A percentile compares a stretch with the other conserved stretches of the same genome.
phyloP scores from a whole-genome alignment of 1,284 basidiomycete species.

The Irpex sp. region DNA sequence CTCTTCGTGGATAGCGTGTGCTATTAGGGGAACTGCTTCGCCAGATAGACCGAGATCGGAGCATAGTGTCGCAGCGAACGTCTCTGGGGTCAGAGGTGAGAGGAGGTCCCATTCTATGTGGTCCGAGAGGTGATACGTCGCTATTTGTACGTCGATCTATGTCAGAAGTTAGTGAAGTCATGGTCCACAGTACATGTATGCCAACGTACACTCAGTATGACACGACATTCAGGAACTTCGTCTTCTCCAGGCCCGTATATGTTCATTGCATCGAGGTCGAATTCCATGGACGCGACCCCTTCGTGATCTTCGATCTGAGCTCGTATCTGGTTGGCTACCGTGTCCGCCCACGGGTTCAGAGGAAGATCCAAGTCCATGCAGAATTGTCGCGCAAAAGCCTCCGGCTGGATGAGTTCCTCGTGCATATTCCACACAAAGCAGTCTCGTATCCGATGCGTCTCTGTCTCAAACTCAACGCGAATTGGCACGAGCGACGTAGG shows the following conservation, averaged over 20 bases:
- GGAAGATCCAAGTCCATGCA: conserved; percentile 86
- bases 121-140: conserved; percentile 85
- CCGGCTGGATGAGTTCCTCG: conserved; percentile 76
- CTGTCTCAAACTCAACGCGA: conserved; percentile 91
- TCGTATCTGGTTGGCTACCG: conserved; percentile 81
- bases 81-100: conserved; percentile 86
- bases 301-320: conserved; percentile 89
- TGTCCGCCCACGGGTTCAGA: conserved; percentile 59
- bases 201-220: conserved; percentile 78
- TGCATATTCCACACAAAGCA: conserved; percentile 96
- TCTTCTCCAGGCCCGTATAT: conserved; percentile 40
- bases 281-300: conserved; percentile 64
- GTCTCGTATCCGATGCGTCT: conserved; percentile 87
- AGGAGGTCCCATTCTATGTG: conserved; percentile 98
- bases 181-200: neutral
- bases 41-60: conserved; percentile 84
- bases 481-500: conserved; percentile 82
- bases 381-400: conserved; percentile 80
- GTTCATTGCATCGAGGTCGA: conserved; percentile 26
- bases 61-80: conserved; percentile 79
- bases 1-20: conserved; percentile 93
- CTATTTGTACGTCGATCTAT: conserved; percentile 97
- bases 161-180: neutral
- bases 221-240: conserved; percentile 79
- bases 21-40: conserved; percentile 83